Base-by-base conservation (phyloP, 495 filamentous ascomycete genomes). In the Daldinia childiae region DNA sequence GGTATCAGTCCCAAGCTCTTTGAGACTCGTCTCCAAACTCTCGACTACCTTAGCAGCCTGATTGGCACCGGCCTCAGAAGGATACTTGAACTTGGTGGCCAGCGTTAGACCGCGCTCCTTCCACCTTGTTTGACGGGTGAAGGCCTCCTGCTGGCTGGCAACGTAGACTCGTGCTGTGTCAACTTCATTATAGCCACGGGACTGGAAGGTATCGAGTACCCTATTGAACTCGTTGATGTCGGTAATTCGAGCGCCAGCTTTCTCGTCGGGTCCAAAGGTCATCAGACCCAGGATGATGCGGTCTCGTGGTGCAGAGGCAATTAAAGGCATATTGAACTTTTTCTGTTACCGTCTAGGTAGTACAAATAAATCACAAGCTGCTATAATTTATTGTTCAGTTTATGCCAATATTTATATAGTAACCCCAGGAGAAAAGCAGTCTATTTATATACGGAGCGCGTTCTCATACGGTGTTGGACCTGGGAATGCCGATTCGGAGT, bases 71-170 rank as follows among this genome's bases (percentile, higher is more conserved):
- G 86, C 79, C 4, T 80, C 54, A 8, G 59, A 60, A 0, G 94
- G 94, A 68, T 95, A 95, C 64, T 81, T 81, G 64, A 87, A 78
- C 79, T 98, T 98, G 7, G 95, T 97, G 11, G 95, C 95, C 27
- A 97, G 74, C 3, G 88, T 93, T 67, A 98, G 79, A 0, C 94
- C 93, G 48, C 91, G 86, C 51, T 94, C 89, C 76, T 92, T 90
- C 92, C 92, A 98, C 12, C 86, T 83, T 0, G 92, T 90, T 64
- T 91, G 84, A 15, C 86, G 82, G 0, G 93, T 96, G 74, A 91
- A 97, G 14, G 88, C 90, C 79, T 98, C 95, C 74, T 98, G 94
- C 56, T 88, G 80, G 38, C 91, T 88, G 24, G 79, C 88, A 27
- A 92, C 79, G 75, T 98, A 98, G 36, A 87, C 72, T 1, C 93